Conservation (phyloP, 2,329 filamentous ascomycete genomes). For the Xenosphaeropsis pyriputrescens region DNA sequence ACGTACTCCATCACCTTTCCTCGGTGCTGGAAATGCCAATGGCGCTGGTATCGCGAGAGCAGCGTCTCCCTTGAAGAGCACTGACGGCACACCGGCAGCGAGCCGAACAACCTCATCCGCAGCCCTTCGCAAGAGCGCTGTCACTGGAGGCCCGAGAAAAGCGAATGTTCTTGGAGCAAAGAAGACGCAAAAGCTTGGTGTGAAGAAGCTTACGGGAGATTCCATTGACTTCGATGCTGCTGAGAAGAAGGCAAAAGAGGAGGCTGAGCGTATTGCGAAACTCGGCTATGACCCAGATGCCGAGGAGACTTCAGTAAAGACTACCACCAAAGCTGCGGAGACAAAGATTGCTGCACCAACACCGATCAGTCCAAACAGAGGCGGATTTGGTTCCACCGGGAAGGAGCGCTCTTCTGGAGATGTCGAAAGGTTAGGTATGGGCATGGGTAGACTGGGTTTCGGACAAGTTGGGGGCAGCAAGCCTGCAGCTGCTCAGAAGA, state of each 20-base stretch:
- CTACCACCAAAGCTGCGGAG: conserved; percentile 15
- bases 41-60: conserved; percentile 63
- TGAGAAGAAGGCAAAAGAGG: conserved; percentile 93
- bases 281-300: conserved; percentile 91
- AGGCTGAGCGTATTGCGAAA: conserved; percentile 90
- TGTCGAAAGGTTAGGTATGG: conserved; percentile 81
- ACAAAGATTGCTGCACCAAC: conserved; percentile 54
- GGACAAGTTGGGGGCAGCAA: conserved; percentile 63
- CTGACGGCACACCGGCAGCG: conserved; percentile 40
- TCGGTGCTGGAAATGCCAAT: conserved; percentile 55
- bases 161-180: conserved; percentile 75
- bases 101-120: conserved; percentile 65
- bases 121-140: conserved; percentile 62
- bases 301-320: conserved; percentile 40
- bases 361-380: conserved; percentile 51
- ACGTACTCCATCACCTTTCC: conserved; percentile 79
- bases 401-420: conserved; percentile 58
- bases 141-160: conserved; percentile 56
- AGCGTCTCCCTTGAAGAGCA: conserved; percentile 64
- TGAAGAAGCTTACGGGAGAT: conserved; percentile 74
- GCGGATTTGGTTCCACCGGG: conserved; percentile 44
- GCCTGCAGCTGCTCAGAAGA: conserved; percentile 49
- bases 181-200: conserved; percentile 72
- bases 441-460: conserved; percentile 71
- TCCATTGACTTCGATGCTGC: conserved; percentile 93